phyloP scores from a whole-genome alignment of 345 rosid species.

The Melastoma malabathricum region DNA sequence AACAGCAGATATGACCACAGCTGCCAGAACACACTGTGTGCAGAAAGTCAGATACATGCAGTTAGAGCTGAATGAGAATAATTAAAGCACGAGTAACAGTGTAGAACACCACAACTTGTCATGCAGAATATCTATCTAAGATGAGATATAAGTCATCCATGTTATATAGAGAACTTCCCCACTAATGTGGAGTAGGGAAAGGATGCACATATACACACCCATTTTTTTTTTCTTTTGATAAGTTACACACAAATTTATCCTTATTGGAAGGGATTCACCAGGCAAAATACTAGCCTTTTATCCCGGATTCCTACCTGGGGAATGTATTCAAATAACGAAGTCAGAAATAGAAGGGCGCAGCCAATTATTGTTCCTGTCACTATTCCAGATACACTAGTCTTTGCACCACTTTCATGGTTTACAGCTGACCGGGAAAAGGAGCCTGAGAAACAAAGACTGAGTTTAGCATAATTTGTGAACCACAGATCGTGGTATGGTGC shows the following conservation, averaged over 20 bases:
- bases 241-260: too few species aligned
- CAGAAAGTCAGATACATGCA: conserved; percentile 9
- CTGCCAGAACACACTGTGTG: conserved; percentile 93
- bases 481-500: too few species aligned
- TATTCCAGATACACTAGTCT: conserved; percentile 78
- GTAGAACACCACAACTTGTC: too few species aligned
- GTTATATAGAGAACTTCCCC: too few species aligned
- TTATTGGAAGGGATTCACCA: too few species aligned
- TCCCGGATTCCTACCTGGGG: conserved; percentile 57
- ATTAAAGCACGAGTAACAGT: too few species aligned
- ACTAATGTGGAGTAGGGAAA: too few species aligned
- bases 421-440: conserved; percentile 99
- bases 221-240: too few species aligned
- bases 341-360: conserved; percentile 81
- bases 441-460: conserved; percentile 25
- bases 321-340: conserved; percentile 68
- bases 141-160: too few species aligned
- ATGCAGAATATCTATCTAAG: too few species aligned
- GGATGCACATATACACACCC: too few species aligned
- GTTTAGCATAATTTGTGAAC: too few species aligned
- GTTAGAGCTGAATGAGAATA: conserved; percentile 12
- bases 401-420: conserved; percentile 92
- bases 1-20: conserved; percentile 89
- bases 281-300: background rate
- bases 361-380: conserved; percentile 68